Percentiles rank a stretch among this genome's conserved stretches.
phyloP scores from a whole-genome alignment of 2,329 filamentous ascomycete species.

The Grosmannia clavigera region DNA sequence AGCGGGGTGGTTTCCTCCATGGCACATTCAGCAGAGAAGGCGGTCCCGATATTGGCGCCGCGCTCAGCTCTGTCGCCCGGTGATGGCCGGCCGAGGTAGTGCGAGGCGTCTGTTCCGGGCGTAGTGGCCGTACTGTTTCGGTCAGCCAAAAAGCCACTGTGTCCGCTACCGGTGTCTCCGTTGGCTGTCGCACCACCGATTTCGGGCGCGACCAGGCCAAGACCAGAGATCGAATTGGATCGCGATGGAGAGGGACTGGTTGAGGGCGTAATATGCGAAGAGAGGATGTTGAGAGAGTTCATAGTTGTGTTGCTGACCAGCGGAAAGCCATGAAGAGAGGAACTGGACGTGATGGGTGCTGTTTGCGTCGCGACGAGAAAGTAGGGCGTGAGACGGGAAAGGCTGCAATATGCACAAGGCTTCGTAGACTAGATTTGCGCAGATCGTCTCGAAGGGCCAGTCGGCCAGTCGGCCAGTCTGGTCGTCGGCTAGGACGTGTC shows the following conservation, averaged over 20 bases:
- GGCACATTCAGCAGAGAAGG: background rate
- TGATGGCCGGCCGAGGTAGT: background rate
- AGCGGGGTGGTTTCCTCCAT: constrained; percentile 60
- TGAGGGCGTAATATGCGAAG: constrained; percentile 61
- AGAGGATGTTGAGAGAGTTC: constrained; percentile 95
- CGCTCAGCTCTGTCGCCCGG: background rate
- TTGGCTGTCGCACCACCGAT: constrained; percentile 23
- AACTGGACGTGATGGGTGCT: background rate
- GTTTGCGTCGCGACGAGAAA: background rate
- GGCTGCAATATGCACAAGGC: background rate
- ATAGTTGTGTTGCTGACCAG: constrained; percentile 39
- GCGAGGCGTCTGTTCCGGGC: too few relatives aligned
- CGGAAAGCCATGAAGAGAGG: constrained; percentile 38
- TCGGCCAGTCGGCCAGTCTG: background rate
- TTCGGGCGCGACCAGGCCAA: constrained; percentile 33
- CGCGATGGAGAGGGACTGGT: constrained; percentile 47
- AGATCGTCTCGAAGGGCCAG: background rate
- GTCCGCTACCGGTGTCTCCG: constrained; percentile 22
- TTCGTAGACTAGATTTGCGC: background rate
- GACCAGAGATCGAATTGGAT: constrained; percentile 46
- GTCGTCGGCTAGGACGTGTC: background rate
- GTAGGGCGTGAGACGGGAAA: background rate
- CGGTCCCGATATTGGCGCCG: background rate
- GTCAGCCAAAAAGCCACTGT: constrained; percentile 16
- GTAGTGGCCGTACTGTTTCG: background rate